Percentiles rank a stretch among this genome's conserved stretches.
Conservation (phyloP, 2,329 filamentous ascomycete genomes). For the Calonectria pseudoturangicola region DNA sequence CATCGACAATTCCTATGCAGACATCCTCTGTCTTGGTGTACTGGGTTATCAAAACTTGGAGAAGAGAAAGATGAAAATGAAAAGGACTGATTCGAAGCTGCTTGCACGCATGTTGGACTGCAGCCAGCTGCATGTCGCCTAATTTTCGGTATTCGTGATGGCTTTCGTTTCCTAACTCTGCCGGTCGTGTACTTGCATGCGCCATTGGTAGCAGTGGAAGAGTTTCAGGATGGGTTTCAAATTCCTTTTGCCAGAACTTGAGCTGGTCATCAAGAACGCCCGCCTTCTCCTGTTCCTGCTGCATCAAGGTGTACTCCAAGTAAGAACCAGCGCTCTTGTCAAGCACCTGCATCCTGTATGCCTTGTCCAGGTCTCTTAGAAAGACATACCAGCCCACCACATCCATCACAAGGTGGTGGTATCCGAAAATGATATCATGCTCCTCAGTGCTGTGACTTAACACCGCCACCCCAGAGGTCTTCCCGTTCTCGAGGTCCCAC, state of each 20-base stretch:
- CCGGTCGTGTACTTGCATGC: constrained; percentile 12
- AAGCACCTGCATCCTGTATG: constrained; percentile 60
- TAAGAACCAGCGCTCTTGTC: constrained; percentile 56
- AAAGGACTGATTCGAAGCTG: constrained; percentile 57
- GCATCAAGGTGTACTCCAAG: constrained; percentile 59
- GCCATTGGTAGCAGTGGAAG: constrained; percentile 35
- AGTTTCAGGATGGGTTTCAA: constrained; percentile 39
- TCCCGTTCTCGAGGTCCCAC: constrained; percentile 62
- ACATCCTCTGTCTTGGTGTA: constrained; percentile 60
- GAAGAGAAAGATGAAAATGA: constrained; percentile 67
- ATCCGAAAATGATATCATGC: constrained; percentile 66
- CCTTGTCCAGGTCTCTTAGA: constrained; percentile 64
- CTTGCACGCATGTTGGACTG: constrained; percentile 44
- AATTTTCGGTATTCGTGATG: constrained; percentile 34
- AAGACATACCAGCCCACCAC: constrained; percentile 67
- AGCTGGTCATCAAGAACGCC: constrained; percentile 32
- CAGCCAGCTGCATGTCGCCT: not conserved
- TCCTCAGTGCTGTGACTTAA: constrained; percentile 56
- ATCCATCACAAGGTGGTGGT: constrained; percentile 72
- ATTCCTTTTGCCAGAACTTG: constrained; percentile 40
- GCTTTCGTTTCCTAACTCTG: constrained; percentile 28
- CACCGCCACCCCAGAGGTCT: constrained; percentile 58
- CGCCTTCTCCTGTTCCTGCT: constrained; percentile 53
- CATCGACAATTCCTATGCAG: constrained; percentile 67
- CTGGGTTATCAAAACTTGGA: constrained; percentile 58